Evolutionary conservation across 495 filamentous ascomycete genomes (phyloP), one percentile per base, ranked within the genome.

Genomic region (Jackrogersella minutella): DNA sequence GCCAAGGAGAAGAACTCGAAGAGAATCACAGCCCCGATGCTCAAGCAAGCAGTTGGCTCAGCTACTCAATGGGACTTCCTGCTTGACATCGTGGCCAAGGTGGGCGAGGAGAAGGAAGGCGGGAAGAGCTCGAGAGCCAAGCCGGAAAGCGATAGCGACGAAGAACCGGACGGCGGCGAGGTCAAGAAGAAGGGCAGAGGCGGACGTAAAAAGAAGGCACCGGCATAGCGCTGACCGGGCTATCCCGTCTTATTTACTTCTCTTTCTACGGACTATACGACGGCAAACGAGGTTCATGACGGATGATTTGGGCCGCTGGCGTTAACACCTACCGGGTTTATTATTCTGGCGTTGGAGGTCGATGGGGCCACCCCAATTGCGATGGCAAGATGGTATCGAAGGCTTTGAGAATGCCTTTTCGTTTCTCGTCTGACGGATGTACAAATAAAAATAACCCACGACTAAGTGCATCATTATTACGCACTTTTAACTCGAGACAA

Each of bases 61-160:
- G 91, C 94, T 68, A 90, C 93, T 56, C 91, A 95, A 68, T 90
- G 96, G 75, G 95, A 99, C 77, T 99, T 98, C 69, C 80, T 99
- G 53, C 80, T 82, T 34, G 93, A 97, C n/a, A 97, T 97, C 65
- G 93, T 97, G 41, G 79, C 87, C 58, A 93, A 92, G 69, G 89
- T 98, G 0, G 87, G 90, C 3, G 92, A 94, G 72, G 90, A 82
- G 37, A 79, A 81, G 41, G 78, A 82, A 56, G 66, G 64, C 11
- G 55, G 58, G 17, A 74, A 68, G 66, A 31, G 64, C 11, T 51
- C 66, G 2, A 60, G 63, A 51, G 34, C 59, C 22, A 79, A 79
- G 61, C 71, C 68, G 6, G 81, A 82, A 34, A 81, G 69, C 37
- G 79, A 81, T 17, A 81, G 75, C 46, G 79, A 82, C 28, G 80